Conservation (phyloP, 345 rosid genomes). For the Heritiera littoralis region DNA sequence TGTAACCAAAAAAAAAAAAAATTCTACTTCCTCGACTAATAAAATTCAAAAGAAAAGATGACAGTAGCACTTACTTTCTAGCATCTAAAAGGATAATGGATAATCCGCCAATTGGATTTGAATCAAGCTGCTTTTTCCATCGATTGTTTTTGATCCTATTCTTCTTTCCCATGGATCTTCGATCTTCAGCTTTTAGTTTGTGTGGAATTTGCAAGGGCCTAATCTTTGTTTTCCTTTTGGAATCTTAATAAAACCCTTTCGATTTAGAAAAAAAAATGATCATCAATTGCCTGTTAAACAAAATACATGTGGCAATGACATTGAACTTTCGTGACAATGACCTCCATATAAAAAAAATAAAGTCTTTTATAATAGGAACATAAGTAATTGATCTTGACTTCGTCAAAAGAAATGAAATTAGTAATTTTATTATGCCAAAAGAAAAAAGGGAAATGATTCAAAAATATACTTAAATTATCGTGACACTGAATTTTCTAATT, state of each 20-base stretch:
- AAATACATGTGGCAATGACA: neutral
- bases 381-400: neutral
- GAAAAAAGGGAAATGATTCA: no score
- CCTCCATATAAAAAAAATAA: neutral
- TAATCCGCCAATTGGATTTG: neutral
- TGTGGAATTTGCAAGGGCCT: neutral
- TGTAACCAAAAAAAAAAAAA: no score
- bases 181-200: neutral
- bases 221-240: neutral
- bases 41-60: neutral
- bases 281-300: neutral
- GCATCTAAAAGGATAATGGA: neutral
- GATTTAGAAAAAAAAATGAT: neutral
- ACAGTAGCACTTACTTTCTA: neutral
- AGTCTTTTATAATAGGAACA: neutral
- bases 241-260: no score
- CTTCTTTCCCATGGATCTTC: slow-evolving; percentile 14
- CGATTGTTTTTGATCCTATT: neutral
- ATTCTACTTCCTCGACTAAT: neutral
- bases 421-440: no score
- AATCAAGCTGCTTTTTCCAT: neutral
- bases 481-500: no score
- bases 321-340: neutral
- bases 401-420: neutral
- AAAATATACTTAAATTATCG: no score